Percentiles rank a stretch among this genome's conserved stretches.
These are phyloP conservation scores for Oryza coarctata DNA, from an alignment of 176 grass and related monocot genomes.

Conservation along the genomic window DNA sequence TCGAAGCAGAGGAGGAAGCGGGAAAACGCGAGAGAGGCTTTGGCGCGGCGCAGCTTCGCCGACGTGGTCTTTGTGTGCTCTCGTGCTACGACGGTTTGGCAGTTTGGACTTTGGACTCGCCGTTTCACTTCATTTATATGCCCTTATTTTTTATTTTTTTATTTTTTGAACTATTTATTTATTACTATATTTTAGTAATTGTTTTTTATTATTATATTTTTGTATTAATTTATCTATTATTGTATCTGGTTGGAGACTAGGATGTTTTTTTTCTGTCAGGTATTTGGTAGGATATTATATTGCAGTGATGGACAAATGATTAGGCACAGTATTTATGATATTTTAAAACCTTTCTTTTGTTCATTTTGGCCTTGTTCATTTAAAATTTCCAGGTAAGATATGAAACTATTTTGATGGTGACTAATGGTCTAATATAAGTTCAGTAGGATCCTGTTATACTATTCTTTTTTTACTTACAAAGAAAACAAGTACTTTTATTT, in stretches of 20 bases:
- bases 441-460: neutral
- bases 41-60: no score
- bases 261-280: neutral
- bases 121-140: neutral
- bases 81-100: slow-evolving; percentile 41
- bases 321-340: neutral
- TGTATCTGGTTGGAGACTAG: no score
- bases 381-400: neutral
- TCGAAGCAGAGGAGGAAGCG: slow-evolving; percentile 35
- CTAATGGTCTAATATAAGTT: neutral
- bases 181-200: no score
- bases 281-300: neutral
- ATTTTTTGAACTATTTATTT: neutral
- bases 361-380: neutral
- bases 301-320: neutral
- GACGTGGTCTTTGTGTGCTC: neutral
- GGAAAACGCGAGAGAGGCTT: slow-evolving; percentile 20
- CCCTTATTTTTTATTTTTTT: neutral
- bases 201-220: neutral
- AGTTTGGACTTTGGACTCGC: slow-evolving; percentile 1
- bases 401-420: neutral
- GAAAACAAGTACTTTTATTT: neutral
- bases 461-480: neutral
- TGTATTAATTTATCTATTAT: no score
- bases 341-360: neutral